Evolutionary conservation across 495 filamentous ascomycete species (phyloP), one percentile per base, ranked within the genome.

Genomic region (Tuber calosporum): DNA sequence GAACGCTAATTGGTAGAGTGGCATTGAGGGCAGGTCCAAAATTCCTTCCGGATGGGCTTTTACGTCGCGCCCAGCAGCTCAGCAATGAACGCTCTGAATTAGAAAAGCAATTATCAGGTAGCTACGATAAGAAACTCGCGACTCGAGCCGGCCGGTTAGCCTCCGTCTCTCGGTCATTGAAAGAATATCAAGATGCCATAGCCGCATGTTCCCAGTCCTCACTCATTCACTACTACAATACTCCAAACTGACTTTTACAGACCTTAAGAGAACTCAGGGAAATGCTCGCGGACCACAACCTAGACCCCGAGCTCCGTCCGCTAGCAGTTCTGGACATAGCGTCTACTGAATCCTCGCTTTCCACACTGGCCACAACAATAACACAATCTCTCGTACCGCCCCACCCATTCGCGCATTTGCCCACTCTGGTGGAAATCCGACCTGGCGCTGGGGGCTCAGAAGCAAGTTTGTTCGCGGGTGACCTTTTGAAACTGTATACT

Each of bases 361-460:
- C 85, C 19, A 77, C 83, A 0, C 86, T 94, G 34, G 88, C 89
- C 2, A 85, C 84, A 26, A 86, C 87, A 41, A 85, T 99, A 15
- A 91, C 91, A 53, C 87, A 86, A 26, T 86, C 91, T 20, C 88
- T 99, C 70, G 90, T 96, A 42, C 94, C 94, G 8, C 87, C 88
- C 68, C 93, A 99, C 80, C 94, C 96, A 7, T 99, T 98, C 81
- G 92, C 92, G n/a, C 87, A 93, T 72, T 88, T 99, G 77, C 92
- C 93, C 62, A 97, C 94, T 77, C 85, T 99, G 48, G 82, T 99
- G 48, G 95, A 99, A 82, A 91, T 99, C 45, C 88, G 93, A 4
- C 95, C 95, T 8, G 95, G 95, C 3, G 93, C 92, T n/a, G 95
- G 95, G 66, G 95, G 95, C 22, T 89, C 90, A 74, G 95, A 99